Evolutionary conservation across 768 basidiomycete species (phyloP), one percentile per base, ranked within the genome.

Genomic region (Crepidotus variabilis): DNA sequence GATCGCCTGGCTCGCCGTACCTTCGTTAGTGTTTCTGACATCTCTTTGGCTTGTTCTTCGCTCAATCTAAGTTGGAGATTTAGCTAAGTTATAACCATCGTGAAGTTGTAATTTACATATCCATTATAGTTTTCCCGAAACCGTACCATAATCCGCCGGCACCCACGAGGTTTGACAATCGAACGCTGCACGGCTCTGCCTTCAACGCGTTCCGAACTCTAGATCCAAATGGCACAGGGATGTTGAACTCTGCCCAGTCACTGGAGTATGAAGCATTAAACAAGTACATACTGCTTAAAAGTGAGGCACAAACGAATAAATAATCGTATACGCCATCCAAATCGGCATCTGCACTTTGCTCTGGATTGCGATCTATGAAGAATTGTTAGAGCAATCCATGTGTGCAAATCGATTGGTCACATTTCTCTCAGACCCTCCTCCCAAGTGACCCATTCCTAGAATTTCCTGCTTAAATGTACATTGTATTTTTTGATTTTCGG

Each of bases 401-500:
- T 22, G 2, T 14, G 53, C 34, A 60, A n/a, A 52, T 43, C 52
- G 50, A 34, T 55, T 21, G 35, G 69, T 63, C 73, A 88, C 94
- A 70, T 96, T 87, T 67, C 84, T 83, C 46, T 94, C 90, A 53
- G 82, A 82, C 22, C 92, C 91, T 48, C 92, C 92, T 47, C 90
- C 91, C 10, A 97, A 81, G 67, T 96, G 92, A 1, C 94, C 94
- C 78, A 97, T 86, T 58, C 86, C 85, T 6, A 86, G 84, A 16
- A 97, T 85, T 56, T 88, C 86, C 46, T 90, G 78, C 63, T 91
- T 90, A 78, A 98, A 96, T 2, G 88, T 92, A 69, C 94, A 97
- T 74, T 93, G 91, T 35, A 98, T 79, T 81, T 94, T 97, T 92
- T 94, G 92, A 66, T 95, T 95, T 66, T 94, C 92, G 14, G 93